Evolutionary conservation across 208 protist species (phyloP), one percentile per base, ranked within the genome.

Genomic region (Crithidia bombi): DNA sequence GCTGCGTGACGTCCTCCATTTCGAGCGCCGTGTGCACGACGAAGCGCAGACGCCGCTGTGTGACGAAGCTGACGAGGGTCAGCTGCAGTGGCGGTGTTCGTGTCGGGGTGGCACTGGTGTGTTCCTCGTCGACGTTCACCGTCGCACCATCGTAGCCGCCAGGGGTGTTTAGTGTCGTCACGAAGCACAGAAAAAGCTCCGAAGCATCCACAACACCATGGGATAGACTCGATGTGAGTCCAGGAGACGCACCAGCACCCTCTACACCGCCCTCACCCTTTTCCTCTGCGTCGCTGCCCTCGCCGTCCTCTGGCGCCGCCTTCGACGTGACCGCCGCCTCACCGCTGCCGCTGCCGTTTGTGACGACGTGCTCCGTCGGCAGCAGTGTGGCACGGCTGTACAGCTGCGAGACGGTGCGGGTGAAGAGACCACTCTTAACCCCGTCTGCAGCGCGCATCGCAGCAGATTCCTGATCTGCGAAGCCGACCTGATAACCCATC

Each of bases 401-500:
- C 61, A 88, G 65, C 41, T 85, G 87, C 49, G 86, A 87, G 4
- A 96, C 77, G 19, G 63, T 81, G 30, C 91, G 84, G 25, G 72
- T 82, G 72, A 96, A 96, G 58, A 96, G 80, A 19, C 86, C 87
- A 51, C 82, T 84, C 52, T 77, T 75, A 25, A 75, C 69, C 0
- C 86, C 85, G 44, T 83, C 88, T 4, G 68, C 80, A 19, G 88
- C 85, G n/a, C 91, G 91, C 74, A 94, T 73, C 15, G 88, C 90
- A 0, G 91, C 88, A 1, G 82, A 92, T 68, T 96, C 91, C 59
- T 94, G 89, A 69, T 96, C 91, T 0, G 91, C 91, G 59, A 96
- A 93, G 19, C 75, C 88, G 44, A 96, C 89, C 71, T 93, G 91
- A 69, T 96, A 96, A 44, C 91, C 91, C 91, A 96, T 96, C 5